Evolutionary conservation across 2,329 filamentous ascomycete genomes (phyloP), one percentile per base, ranked within the genome.

Genomic region (Myriangium duriaei): DNA sequence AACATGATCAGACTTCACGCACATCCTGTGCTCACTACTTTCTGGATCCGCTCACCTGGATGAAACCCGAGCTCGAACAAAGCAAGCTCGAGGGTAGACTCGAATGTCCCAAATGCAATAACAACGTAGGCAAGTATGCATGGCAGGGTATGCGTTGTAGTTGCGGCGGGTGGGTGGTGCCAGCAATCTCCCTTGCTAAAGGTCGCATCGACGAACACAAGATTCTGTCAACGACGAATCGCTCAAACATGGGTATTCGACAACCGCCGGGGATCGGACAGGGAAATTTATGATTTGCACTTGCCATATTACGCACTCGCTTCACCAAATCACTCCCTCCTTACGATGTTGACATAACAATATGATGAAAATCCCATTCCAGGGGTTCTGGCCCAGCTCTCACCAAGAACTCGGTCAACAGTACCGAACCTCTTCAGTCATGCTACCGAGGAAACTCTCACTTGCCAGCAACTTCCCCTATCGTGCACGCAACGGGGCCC

Each of bases 61-160:
- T 98, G 91, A 76, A 82, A 5, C 66, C 77, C 1, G 78, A 79
- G 51, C 74, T 98, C n/a, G 81, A 87, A 50, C 72, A 81, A 51
- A 86, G 83, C 17, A 74, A 79, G 44, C 68, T 96, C 15, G 83
- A 87, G 43, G 91, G 91, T 15, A 76, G 88, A 7, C 67, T 98
- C 19, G 73, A 77, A 42, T 98, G 91, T 52, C 88, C 91, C 7
- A 81, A 79, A 52, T 98, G 91, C 58, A 75, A 73, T 32, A 76
- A 82, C 29, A 85, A 84, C 37, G 75, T 96, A 33, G 91, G 91
- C 28, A 82, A 91, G 50, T 98, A 95, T 55, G 82, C 88, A 37
- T 98, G 91, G 91, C 85, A 92, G 57, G 91, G 91, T 11, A 80
- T 95, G 69, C 78, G 77, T 56, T 98, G 91, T 63, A 91, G 77